Evolutionary conservation across 2,329 filamentous ascomycete genomes (phyloP).

Genomic region (Ophiostoma tasmaniense): DNA sequence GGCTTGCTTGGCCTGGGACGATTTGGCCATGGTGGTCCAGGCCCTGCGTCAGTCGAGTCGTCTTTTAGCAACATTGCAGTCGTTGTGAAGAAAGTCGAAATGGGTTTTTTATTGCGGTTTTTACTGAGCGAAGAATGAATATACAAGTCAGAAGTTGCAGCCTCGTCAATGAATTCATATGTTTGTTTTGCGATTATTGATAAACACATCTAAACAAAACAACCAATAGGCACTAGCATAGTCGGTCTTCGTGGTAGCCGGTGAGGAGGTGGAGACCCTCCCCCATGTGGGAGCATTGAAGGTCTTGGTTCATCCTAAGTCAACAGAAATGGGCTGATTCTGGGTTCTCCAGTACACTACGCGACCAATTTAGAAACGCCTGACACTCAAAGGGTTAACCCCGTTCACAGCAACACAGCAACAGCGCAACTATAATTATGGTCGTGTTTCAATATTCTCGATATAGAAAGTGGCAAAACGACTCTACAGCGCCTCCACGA

Average conservation of each 20-base stretch:
- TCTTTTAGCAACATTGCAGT: neutral
- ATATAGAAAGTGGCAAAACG: neutral
- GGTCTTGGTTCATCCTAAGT: constrained; percentile 7
- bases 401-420: neutral
- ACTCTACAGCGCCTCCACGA: neutral
- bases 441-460: neutral
- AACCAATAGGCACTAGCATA: neutral
- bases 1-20: constrained; percentile 1
- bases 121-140: no score
- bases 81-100: neutral
- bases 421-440: neutral
- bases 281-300: neutral
- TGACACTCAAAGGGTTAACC: neutral
- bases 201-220: neutral
- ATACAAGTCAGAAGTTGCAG: neutral
- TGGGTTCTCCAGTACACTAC: constrained; percentile 4
- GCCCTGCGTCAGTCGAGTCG: neutral
- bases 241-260: constrained; percentile 4
- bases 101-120: no score
- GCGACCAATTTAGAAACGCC: constrained; percentile 7
- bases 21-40: neutral
- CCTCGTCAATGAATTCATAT: neutral
- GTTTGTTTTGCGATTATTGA: neutral
- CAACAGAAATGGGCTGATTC: constrained; percentile 1
- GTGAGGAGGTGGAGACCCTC: neutral